These are phyloP conservation scores for Colletotrichum kahawae DNA, from an alignment of 2,329 filamentous ascomycete genomes.

Conservation along the genomic window DNA sequence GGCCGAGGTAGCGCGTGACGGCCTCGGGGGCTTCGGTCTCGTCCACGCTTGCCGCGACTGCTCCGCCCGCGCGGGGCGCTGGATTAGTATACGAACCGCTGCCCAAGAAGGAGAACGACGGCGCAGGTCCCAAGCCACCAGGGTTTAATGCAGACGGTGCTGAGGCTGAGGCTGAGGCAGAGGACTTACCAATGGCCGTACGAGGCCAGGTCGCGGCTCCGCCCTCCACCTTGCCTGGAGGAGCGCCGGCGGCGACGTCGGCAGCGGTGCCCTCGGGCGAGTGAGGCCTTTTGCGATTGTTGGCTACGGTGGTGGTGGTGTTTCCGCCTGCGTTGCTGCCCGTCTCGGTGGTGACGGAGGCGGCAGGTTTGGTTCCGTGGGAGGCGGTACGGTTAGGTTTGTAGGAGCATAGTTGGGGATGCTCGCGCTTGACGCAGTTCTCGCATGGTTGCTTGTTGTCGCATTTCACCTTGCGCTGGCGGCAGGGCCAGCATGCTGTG, in stretches of 20 bases:
- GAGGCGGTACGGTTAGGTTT: constrained; percentile 61
- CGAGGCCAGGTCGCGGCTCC: constrained; percentile 47
- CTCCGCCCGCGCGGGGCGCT: constrained; percentile 4
- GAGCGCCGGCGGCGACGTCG: constrained; percentile 35
- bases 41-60: constrained; percentile 45
- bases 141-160: not conserved
- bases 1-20: constrained; percentile 64
- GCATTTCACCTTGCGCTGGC: constrained; percentile 72
- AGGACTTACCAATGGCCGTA: constrained; percentile 38
- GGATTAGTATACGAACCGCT: constrained; percentile 17
- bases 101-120: constrained; percentile 6
- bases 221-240: constrained; percentile 36
- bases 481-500: constrained; percentile 70
- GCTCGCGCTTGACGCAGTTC: constrained; percentile 71
- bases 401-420: constrained; percentile 69
- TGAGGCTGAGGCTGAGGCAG: not conserved
- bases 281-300: constrained; percentile 43
- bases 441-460: constrained; percentile 73
- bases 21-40: constrained; percentile 60
- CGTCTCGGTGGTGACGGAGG: constrained; percentile 27
- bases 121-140: not conserved
- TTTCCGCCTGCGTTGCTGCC: constrained; percentile 21
- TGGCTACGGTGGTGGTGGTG: constrained; percentile 26
- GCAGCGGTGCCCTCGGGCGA: constrained; percentile 44
- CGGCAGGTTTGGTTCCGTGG: constrained; percentile 26